phyloP scores from a whole-genome alignment of 169 alveolate genomes.

The Plasmodium falciparum region DNA sequence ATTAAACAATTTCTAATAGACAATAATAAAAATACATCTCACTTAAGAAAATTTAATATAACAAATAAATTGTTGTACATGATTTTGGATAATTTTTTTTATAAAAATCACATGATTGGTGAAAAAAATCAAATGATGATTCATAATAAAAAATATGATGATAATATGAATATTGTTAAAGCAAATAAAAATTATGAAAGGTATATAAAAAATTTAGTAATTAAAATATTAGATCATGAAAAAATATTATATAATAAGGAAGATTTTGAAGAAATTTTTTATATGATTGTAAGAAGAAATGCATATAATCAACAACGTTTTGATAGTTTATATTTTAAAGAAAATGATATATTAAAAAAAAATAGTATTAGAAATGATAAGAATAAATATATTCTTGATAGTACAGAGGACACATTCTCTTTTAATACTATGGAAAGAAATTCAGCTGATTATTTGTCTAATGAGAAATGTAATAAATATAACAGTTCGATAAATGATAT shows the following conservation, averaged over 20 bases:
- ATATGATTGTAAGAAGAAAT: conserved; percentile 49
- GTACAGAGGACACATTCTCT: conserved; percentile 7
- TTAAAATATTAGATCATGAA: conserved; percentile 57
- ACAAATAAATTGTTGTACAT: conserved; percentile 44
- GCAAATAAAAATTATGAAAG: conserved; percentile 62
- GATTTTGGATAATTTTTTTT: conserved; percentile 8
- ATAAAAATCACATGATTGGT: not conserved
- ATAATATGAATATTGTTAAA: not conserved
- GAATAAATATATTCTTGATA: conserved; percentile 1
- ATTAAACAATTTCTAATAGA: conserved; percentile 23
- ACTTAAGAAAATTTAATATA: conserved; percentile 21
- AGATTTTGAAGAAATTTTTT: conserved; percentile 68
- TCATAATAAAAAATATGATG: not conserved
- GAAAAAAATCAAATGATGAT: conserved; percentile 15
- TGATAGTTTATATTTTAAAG: not conserved
- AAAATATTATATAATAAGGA: conserved; percentile 59
- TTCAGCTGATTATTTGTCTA: too few species aligned
- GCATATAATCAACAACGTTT: not conserved
- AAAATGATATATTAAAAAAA: not conserved
- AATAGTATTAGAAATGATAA: not conserved
- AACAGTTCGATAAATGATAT: too few species aligned
- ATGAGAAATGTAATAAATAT: too few species aligned
- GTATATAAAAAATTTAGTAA: conserved; percentile 55
- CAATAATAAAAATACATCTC: conserved; percentile 47
- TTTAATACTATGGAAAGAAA: too few species aligned